Conservation (phyloP, 352 stramenopile genomes). For the Phytophthora boehmeriae region DNA sequence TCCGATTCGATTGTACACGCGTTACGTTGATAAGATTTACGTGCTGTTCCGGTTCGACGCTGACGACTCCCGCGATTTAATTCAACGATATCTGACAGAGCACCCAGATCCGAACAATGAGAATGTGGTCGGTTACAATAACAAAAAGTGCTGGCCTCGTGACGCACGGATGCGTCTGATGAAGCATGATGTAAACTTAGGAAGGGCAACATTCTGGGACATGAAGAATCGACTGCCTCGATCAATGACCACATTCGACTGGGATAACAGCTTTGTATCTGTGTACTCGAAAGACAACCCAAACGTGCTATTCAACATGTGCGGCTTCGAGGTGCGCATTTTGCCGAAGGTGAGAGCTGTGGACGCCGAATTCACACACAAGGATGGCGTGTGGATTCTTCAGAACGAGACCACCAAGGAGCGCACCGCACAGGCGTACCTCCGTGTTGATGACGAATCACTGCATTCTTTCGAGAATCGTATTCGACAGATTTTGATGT, state of each 20-base stretch:
- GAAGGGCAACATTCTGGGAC: slow-evolving; percentile 99
- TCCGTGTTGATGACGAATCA: slow-evolving; percentile 96
- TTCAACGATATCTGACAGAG: slow-evolving; percentile 99
- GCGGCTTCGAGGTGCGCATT: slow-evolving; percentile 98
- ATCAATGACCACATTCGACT: slow-evolving; percentile 99
- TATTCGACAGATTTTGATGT: slow-evolving; percentile 99
- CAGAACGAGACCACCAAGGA: slow-evolving; percentile 99
- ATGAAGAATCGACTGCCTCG: slow-evolving; percentile 99
- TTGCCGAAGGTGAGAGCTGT: slow-evolving; percentile 92
- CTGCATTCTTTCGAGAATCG: slow-evolving; percentile 98
- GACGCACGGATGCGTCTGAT: slow-evolving; percentile 99
- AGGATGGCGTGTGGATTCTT: slow-evolving; percentile 99
- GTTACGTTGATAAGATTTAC: slow-evolving; percentile 99
- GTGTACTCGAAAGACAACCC: slow-evolving; percentile 99
- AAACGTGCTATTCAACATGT: slow-evolving; percentile 99
- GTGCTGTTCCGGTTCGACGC: slow-evolving; percentile 99
- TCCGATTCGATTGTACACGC: slow-evolving; percentile 99
- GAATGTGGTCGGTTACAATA: slow-evolving; percentile 99
- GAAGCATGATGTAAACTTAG: slow-evolving; percentile 99
- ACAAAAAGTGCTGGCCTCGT: slow-evolving; percentile 99
- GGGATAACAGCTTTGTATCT: slow-evolving; percentile 99
- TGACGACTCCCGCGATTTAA: slow-evolving; percentile 98
- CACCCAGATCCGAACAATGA: slow-evolving; percentile 99
- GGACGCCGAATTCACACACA: slow-evolving; percentile 94
- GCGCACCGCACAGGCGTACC: slow-evolving; percentile 98